A percentile compares a stretch with the other conserved stretches of the same genome.
Evolutionary conservation across 2,329 filamentous ascomycete genomes (phyloP).

Genomic region (Ophiostoma ips): DNA sequence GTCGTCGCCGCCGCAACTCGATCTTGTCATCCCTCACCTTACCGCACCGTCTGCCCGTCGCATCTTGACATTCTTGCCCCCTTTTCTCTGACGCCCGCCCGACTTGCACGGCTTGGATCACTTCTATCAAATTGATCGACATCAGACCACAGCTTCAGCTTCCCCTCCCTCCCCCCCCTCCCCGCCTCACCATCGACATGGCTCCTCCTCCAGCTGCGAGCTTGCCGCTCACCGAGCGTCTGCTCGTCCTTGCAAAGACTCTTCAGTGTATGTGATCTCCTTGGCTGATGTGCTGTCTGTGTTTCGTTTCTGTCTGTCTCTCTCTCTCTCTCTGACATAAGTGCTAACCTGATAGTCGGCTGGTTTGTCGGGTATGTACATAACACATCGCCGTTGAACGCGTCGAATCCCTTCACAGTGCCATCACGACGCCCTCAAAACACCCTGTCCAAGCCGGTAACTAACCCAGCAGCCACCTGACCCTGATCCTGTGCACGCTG

Average conservation of each 20-base stretch:
- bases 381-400: no score
- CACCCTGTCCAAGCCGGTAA: no score
- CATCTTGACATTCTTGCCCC: background rate
- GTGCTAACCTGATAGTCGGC: slow-evolving; percentile 37
- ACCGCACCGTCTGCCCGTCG: background rate
- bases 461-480: slow-evolving; percentile 47
- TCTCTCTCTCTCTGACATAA: slow-evolving; percentile 9
- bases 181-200: slow-evolving; percentile 29
- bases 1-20: background rate
- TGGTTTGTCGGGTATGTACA: slow-evolving; percentile 62
- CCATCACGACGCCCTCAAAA: slow-evolving; percentile 22
- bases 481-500: slow-evolving; percentile 66
- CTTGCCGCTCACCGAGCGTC: slow-evolving; percentile 58
- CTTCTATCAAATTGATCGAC: no score
- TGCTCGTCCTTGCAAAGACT: slow-evolving; percentile 70
- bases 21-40: background rate
- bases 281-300: slow-evolving; percentile 15
- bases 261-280: slow-evolving; percentile 59
- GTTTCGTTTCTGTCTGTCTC: slow-evolving; percentile 7
- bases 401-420: no score
- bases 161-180: background rate
- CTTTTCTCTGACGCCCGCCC: background rate
- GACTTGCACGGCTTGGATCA: background rate
- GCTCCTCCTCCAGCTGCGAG: slow-evolving; percentile 59
- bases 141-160: background rate